phyloP scores from a whole-genome alignment of 2,329 filamentous ascomycete species.

The Pezicula carpinea region DNA sequence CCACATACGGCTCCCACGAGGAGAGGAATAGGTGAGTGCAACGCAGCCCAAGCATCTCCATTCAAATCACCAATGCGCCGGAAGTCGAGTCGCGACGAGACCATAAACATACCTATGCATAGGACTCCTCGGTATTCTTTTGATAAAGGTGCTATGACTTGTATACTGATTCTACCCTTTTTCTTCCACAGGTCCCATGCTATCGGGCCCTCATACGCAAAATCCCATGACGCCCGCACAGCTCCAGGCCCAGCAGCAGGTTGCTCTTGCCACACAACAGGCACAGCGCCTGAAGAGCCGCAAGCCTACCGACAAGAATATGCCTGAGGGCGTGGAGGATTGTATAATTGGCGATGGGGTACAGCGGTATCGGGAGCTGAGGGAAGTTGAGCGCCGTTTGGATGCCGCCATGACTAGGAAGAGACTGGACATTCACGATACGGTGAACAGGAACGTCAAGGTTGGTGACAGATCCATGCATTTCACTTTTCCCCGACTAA shows the following conservation, averaged over 20 bases:
- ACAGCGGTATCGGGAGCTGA: slow-evolving; percentile 74
- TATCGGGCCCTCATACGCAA: slow-evolving; percentile 24
- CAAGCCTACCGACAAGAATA: slow-evolving; percentile 91
- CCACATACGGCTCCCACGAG: slow-evolving; percentile 25
- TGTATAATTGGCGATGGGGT: slow-evolving; percentile 78
- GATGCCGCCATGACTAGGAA: slow-evolving; percentile 95
- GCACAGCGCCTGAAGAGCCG: slow-evolving; percentile 71
- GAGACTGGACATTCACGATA: slow-evolving; percentile 83
- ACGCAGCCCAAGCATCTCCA: slow-evolving; percentile 6
- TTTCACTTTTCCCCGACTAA: slow-evolving; percentile 10
- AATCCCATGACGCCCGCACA: slow-evolving; percentile 49
- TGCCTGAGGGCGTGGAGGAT: slow-evolving; percentile 85
- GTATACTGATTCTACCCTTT: background rate
- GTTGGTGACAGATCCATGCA: no score
- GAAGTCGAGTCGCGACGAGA: slow-evolving; percentile 13
- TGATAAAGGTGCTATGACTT: slow-evolving; percentile 5
- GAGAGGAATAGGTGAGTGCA: slow-evolving; percentile 31
- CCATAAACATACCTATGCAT: no score
- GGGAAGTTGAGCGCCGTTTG: slow-evolving; percentile 80
- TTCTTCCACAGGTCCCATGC: slow-evolving; percentile 24
- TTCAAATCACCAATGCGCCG: slow-evolving; percentile 12
- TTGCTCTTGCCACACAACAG: slow-evolving; percentile 47
- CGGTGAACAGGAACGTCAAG: slow-evolving; percentile 69
- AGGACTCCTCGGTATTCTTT: no score
- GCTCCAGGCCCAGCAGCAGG: slow-evolving; percentile 46